These are phyloP conservation scores for Coffea eugenioides DNA, from an alignment of 257 asterid genomes.

Conservation along the genomic window DNA sequence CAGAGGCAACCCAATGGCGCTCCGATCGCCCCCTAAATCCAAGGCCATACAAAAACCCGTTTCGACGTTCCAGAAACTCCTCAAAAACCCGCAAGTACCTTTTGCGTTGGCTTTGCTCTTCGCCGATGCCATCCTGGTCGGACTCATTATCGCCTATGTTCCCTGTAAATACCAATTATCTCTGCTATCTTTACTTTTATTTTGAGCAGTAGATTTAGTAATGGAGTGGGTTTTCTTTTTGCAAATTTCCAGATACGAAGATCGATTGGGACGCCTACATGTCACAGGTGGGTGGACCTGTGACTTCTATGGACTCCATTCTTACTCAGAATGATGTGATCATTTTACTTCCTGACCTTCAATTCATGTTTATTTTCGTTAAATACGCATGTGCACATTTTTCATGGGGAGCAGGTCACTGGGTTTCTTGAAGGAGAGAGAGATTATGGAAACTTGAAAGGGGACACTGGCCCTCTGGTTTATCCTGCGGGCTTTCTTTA, in stretches of 20 bases:
- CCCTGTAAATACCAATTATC: slow-evolving; percentile 56
- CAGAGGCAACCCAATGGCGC: slow-evolving; percentile 24
- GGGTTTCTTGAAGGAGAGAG: slow-evolving; percentile 91
- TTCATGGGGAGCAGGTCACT: slow-evolving; percentile 43
- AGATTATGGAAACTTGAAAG: slow-evolving; percentile 85
- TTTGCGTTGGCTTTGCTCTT: slow-evolving; percentile 55
- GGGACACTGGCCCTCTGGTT: slow-evolving; percentile 95
- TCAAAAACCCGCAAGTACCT: slow-evolving; percentile 34
- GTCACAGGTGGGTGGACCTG: slow-evolving; percentile 66
- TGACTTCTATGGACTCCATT: background rate
- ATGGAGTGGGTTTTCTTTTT: background rate
- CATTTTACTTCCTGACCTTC: background rate
- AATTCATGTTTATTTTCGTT: background rate
- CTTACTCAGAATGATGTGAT: background rate
- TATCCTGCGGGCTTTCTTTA: slow-evolving; percentile 98
- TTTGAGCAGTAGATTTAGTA: background rate
- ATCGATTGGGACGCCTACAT: slow-evolving; percentile 99
- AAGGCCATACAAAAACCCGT: slow-evolving; percentile 20
- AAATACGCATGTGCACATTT: background rate
- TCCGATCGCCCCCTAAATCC: slow-evolving; percentile 34
- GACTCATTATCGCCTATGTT: slow-evolving; percentile 66
- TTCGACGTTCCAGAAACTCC: slow-evolving; percentile 20
- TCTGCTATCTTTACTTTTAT: background rate
- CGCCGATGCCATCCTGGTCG: slow-evolving; percentile 67
- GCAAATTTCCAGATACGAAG: slow-evolving; percentile 70